These are phyloP conservation scores for Cutaneotrichosporon sp. DNA, from an alignment of 1,284 basidiomycete species.

Conservation along the genomic window DNA sequence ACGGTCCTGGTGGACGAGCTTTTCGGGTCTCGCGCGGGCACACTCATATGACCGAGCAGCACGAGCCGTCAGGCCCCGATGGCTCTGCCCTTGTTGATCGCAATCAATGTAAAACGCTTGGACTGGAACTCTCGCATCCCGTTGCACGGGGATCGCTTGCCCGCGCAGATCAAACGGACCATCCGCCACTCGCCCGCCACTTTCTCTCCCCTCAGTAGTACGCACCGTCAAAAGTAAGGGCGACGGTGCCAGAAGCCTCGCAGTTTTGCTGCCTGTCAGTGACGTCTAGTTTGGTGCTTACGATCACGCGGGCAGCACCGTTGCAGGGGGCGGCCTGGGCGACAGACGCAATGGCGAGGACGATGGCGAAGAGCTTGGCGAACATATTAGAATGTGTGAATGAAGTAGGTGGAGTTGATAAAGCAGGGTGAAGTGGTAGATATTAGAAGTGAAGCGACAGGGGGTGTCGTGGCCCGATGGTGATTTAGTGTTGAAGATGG, in stretches of 20 bases:
- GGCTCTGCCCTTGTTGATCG: not conserved
- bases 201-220: not conserved
- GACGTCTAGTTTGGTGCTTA: not conserved
- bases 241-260: conserved; percentile 42
- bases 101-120: too few species aligned
- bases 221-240: conserved; percentile 59
- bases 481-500: not conserved
- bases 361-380: conserved; percentile 18
- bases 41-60: too few species aligned
- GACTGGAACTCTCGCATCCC: too few species aligned
- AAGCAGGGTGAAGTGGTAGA: not conserved
- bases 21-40: too few species aligned
- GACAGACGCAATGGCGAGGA: conserved; percentile 26
- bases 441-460: not conserved
- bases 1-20: too few species aligned
- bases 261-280: conserved; percentile 33
- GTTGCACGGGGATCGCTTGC: not conserved
- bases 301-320: conserved; percentile 32
- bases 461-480: conserved; percentile 12
- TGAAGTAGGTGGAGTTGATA: not conserved
- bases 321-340: conserved; percentile 23
- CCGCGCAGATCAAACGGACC: not conserved
- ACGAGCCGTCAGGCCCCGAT: not conserved
- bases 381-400: conserved; percentile 13
- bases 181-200: too few species aligned